Evolutionary conservation across 441 rosid genomes (phyloP).

Genomic region (Adansonia grandidieri): DNA sequence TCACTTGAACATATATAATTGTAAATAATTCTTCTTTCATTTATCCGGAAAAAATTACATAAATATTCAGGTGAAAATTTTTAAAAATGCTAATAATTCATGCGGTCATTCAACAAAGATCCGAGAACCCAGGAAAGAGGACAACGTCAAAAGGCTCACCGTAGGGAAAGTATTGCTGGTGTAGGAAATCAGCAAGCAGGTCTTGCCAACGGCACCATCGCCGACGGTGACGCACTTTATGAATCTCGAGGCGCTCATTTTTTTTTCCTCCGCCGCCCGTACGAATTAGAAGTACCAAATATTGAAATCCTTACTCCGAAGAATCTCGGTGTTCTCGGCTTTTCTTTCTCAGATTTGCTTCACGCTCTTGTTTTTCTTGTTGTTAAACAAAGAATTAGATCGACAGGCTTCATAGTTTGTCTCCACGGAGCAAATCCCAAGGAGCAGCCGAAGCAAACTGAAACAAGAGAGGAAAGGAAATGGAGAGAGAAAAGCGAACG

Average conservation of each 20-base stretch:
- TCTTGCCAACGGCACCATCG: constrained; percentile 94
- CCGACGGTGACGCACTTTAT: constrained; percentile 97
- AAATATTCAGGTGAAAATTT: not conserved
- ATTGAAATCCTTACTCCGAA: constrained; percentile 1
- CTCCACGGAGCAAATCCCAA: constrained; percentile 7
- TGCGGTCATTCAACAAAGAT: constrained; percentile 18
- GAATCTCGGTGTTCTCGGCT: constrained; percentile 4
- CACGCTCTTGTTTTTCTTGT: not conserved
- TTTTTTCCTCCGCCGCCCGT: constrained; percentile 28
- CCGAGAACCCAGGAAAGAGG: not conserved
- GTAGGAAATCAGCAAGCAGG: constrained; percentile 90
- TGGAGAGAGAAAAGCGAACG: constrained; percentile 20
- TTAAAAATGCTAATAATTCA: not conserved
- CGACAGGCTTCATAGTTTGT: not conserved
- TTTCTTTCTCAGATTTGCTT: constrained; percentile 12
- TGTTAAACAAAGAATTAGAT: not conserved
- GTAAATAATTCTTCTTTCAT: not conserved
- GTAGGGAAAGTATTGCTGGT: constrained; percentile 97
- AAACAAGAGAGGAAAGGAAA: not conserved
- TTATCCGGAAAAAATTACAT: not conserved
- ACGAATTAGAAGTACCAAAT: not conserved
- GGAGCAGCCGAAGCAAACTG: not conserved
- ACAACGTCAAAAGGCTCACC: constrained; percentile 37
- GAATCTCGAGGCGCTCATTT: constrained; percentile 89
- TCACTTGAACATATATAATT: not conserved